Base-by-base conservation (phyloP, 495 filamentous ascomycete species). In the Aspergillus haitiensis region DNA sequence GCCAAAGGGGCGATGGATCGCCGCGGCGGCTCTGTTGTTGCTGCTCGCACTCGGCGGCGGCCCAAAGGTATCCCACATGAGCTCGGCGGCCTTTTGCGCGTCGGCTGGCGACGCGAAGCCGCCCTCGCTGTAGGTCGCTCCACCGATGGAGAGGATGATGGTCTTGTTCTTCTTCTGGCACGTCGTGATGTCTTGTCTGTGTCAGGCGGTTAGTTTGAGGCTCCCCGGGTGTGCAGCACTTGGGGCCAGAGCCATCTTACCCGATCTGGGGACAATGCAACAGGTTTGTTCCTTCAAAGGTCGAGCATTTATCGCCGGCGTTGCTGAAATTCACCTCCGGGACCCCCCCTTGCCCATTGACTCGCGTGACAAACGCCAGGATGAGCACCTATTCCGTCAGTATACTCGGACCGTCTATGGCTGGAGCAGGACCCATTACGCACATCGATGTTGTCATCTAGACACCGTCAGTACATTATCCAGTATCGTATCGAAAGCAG, bases 61-160 rank as follows among this genome's bases (percentile, higher is more conserved):
- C 34, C 88, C 88, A 66, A 91, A 91, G 39, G 88, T 82, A 40
- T 82, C 70, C 87, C 88, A 91, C 50, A 92, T 69, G 5, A 78
- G 72, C 45, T 82, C 65, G 3, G 87, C 89, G n/a, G 83, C 81
- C 1, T 70, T 59, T 45, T 70, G 70, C 8, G 88, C 88, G 12
- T 81, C 75, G 11, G 67, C 51, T 11, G 76, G 65, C 13, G 77
- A 81, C 13, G 72, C 64, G 74, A 91, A 88, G 39, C 83, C 83
- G 58, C 83, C 82, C 60, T 87, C 82, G 52, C 72, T 79, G 66
- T 87, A 87, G 2, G 77, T 83, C 11, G 82, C 81, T 16, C 87
- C 88, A 44, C 87, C 86, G 48, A 91, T 79, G 34, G 85, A 89
- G 5, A 91, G 67, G 32, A 91, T 67, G 60, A 92, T 81, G 0